phyloP scores from a whole-genome alignment of 306 rosid genomes.

The Ziziphus jujuba region DNA sequence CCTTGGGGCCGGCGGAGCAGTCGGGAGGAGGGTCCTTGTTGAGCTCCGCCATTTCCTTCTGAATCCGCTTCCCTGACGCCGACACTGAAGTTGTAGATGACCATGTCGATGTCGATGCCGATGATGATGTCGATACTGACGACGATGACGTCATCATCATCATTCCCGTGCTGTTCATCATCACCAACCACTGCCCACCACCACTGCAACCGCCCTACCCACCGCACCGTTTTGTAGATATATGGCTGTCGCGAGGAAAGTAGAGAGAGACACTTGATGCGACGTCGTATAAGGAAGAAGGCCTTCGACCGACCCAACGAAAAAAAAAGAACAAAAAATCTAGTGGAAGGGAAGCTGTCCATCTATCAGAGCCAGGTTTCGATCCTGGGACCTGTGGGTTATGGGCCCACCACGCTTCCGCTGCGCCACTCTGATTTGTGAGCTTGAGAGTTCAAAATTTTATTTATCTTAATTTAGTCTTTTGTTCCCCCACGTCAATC shows the following conservation, averaged over 20 bases:
- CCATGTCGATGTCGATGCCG: conserved; percentile 60
- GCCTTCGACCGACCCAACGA: no score
- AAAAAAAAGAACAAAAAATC: no score
- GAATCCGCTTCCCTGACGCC: conserved; percentile 85
- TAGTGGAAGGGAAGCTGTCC: not conserved
- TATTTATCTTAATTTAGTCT: no score
- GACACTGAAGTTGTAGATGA: conserved; percentile 69
- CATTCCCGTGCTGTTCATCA: not conserved
- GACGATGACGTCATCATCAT: conserved; percentile 35
- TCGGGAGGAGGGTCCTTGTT: conserved; percentile 72
- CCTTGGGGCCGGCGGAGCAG: conserved; percentile 93
- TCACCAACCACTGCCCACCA: not conserved
- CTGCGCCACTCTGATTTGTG: conserved; percentile 47
- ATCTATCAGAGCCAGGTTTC: conserved; percentile 44
- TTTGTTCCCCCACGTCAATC: no score
- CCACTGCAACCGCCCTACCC: not conserved
- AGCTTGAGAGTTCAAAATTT: not conserved
- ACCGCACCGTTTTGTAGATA: not conserved
- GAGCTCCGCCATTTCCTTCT: conserved; percentile 80
- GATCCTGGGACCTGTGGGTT: conserved; percentile 57
- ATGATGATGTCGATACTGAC: not conserved
- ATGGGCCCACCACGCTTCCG: conserved; percentile 53
- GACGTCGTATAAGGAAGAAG: not conserved
- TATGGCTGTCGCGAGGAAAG: no score
- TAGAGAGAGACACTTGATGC: no score